A percentile compares a stretch with the other conserved stretches of the same genome.
Conservation (phyloP, 169 alveolate species). For the Babesia ovis region DNA sequence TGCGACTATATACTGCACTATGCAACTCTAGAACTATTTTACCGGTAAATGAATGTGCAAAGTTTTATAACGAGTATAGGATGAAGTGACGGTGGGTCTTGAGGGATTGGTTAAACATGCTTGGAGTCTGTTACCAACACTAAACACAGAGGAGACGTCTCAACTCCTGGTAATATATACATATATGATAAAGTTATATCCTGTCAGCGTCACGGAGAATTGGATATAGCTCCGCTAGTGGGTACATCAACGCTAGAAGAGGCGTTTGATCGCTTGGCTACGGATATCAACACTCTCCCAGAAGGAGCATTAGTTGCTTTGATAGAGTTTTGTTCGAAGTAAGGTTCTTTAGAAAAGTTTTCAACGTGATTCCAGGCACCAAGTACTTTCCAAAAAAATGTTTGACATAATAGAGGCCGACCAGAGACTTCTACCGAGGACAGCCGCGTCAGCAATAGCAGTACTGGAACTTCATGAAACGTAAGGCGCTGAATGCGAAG, state of each 20-base stretch:
- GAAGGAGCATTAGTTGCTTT: background rate
- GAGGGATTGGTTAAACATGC: slow-evolving; percentile 8
- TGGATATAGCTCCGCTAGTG: slow-evolving; percentile 3
- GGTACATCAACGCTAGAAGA: background rate
- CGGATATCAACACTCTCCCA: background rate
- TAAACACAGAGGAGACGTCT: background rate
- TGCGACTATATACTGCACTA: slow-evolving; percentile 31
- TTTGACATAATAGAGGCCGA: slow-evolving; percentile 1
- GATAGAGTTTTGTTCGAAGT: slow-evolving; percentile 17
- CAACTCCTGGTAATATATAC: slow-evolving; percentile 3
- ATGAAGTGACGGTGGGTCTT: background rate
- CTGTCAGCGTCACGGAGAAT: slow-evolving; percentile 4
- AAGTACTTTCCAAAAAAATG: background rate
- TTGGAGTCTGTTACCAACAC: slow-evolving; percentile 8
- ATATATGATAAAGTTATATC: background rate
- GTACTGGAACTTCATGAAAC: slow-evolving; percentile 7
- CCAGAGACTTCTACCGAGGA: background rate
- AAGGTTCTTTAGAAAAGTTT: background rate
- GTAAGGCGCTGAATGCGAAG: background rate
- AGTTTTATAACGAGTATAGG: background rate
- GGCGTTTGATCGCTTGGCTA: background rate
- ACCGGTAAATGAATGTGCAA: background rate
- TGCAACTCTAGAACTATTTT: background rate
- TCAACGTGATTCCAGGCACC: background rate
- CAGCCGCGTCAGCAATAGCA: background rate